Percentiles rank a stretch among this genome's conserved stretches.
Conservation (phyloP, 768 basidiomycete genomes). For the Calocybe cyanea region DNA sequence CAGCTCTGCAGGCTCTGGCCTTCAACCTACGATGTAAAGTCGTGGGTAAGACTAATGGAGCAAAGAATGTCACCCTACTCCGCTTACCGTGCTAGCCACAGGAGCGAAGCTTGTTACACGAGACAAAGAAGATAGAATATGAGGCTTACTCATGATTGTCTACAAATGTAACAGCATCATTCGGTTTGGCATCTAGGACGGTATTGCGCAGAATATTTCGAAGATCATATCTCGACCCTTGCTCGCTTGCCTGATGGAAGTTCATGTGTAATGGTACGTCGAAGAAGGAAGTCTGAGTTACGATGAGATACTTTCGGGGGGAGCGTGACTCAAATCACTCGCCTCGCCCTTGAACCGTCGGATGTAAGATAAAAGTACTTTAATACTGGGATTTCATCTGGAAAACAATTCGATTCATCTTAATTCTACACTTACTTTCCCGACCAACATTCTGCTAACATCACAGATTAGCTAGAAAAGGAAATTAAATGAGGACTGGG, state of each 20-base stretch:
- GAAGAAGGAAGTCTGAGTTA: conserved; percentile 74
- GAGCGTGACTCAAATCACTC: conserved; percentile 4
- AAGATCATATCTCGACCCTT: conserved; percentile 67
- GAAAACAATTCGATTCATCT: background rate
- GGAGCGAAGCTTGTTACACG: background rate
- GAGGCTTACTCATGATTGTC: conserved; percentile 81
- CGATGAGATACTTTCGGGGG: too few relatives aligned
- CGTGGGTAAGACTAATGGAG: background rate
- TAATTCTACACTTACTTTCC: conserved; percentile 48
- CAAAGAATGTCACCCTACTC: background rate
- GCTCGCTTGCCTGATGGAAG: conserved; percentile 72
- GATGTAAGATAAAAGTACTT: conserved; percentile 53
- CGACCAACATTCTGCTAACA: conserved; percentile 81
- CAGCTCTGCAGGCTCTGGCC: conserved; percentile 82
- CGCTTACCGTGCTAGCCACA: conserved; percentile 54
- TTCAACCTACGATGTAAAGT: conserved; percentile 31
- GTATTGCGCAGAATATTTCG: conserved; percentile 68
- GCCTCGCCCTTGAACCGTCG: conserved; percentile 65
- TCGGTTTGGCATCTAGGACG: conserved; percentile 62
- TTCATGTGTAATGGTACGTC: conserved; percentile 89
- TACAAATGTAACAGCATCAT: conserved; percentile 86
- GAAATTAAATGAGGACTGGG: background rate
- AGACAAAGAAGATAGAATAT: background rate
- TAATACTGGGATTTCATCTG: conserved; percentile 31
- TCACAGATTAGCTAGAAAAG: conserved; percentile 1